Base-by-base conservation (phyloP, 164 flowering plant genomes). In the Magnolia officinalis region DNA sequence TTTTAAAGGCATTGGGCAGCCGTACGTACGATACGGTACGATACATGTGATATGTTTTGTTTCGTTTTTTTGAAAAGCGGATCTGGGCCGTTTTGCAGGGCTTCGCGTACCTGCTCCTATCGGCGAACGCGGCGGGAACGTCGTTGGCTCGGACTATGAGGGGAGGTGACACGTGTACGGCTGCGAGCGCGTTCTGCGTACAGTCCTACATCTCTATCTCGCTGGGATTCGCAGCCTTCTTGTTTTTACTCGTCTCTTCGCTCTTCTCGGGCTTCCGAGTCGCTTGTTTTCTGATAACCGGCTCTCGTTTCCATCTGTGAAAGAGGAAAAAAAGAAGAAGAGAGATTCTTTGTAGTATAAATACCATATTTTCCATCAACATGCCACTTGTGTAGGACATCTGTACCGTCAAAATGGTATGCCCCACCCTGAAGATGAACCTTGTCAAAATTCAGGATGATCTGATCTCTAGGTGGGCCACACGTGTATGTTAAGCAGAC, bases 231-330 rank as follows among this genome's bases (percentile, higher is more conserved):
- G 90, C 78, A n/a, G 97, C 88, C 29, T 92, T 91, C 73, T 65
- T 94, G 69, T 92, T 92, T 74, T 24, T 94, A 16, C 94, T 86
- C 64, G 74, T 90, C 23, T 86, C 93, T 7, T 83, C 92, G 2
- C 73, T 92, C 78, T 87, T 92, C 1, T 88, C 98, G 14, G 98
- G 97, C 21, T 92, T 91, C 73, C 84, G 97, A 29, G 90, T 91
- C 75, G 98, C 80, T 63, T 84, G 90, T 78, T 94, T 83, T 77
- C 59, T 91, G 18, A 83, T 91, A 84, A 90, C 83, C 79, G 96
- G 97, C 70, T 88, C 96, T 63, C 92, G 97, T 70, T 92, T 88
- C 80, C 91, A 87, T 52, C 29, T 75, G 52, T 75, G 73, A 75
- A 55, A 55, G 18, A 52, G 10, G 16, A 9, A 55, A 55, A 55